phyloP scores from a whole-genome alignment of 208 protist species.

The Histomonas meleagridis region DNA sequence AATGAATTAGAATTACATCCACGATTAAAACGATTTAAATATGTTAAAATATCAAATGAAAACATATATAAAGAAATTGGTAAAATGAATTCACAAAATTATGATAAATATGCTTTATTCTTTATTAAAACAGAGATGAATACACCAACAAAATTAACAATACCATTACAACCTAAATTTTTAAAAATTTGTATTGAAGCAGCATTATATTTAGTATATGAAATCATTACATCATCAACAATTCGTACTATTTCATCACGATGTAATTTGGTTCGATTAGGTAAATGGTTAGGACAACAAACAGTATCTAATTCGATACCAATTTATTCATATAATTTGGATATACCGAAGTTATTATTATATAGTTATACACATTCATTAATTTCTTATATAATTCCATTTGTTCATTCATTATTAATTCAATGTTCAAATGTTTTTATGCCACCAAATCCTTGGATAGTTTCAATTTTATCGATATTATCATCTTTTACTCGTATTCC shows the following conservation, averaged over 20 bases:
- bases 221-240: neutral
- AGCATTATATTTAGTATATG: neutral
- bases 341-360: neutral
- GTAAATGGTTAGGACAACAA: neutral
- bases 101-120: neutral
- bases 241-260: neutral
- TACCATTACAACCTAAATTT: neutral
- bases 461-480: neutral
- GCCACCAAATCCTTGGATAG: neutral
- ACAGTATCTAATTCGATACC: neutral
- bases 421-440: neutral
- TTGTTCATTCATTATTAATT: neutral
- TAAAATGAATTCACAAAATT: too few species aligned
- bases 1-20: neutral
- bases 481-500: neutral
- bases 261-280: neutral
- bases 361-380: neutral
- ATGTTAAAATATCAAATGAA: neutral
- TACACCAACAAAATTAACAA: neutral
- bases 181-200: conserved; percentile 13
- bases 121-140: neutral
- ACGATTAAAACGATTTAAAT: neutral
- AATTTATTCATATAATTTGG: neutral
- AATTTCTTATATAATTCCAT: neutral
- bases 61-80: neutral